Base-by-base conservation (phyloP, 352 stramenopile genomes). In the Pythium brachiatum region DNA sequence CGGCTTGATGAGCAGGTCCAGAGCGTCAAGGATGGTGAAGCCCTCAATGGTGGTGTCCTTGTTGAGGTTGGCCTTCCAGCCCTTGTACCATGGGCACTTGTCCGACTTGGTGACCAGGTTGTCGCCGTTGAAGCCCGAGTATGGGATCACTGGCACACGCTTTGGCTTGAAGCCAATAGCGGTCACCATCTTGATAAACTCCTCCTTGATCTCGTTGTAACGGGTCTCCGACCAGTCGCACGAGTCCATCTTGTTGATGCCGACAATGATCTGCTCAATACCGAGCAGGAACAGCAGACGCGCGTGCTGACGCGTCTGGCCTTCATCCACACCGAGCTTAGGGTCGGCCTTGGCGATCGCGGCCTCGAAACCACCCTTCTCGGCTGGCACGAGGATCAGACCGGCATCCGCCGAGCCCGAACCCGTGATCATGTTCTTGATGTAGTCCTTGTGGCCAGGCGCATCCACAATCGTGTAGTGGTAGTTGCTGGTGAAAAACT, bases 391-490 rank as follows among this genome's bases (percentile, higher is more conserved):
- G 87, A 99, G 86, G 26, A 99, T 89, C 11, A 99, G 78, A 65
- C 99, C 79, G 41, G 97, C 97, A 86, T 99, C 97, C n/a, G 97
- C 96, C 80, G 99, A 97, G 64, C 92, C 98, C 15, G 96, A 98
- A 54, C 97, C 97, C 38, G 96, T 99, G 74, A 99, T 99, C 97
- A 99, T 99, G 81, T 99, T 99, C 92, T 99, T 99, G 79, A 99
- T 99, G 81, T 99, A 99, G 76, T 99, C 96, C 75, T 94, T 86
- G 82, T 99, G 96, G 32, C 97, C 97, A 41, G 97, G 97, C 43
- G 94, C 89, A 88, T 99, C 97, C 77, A 99, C 98, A 57, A 99
- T 86, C 54, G 97, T 99, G 77, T 98, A 99, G 76, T 95, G 78
- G 84, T 94, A 98, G 71, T 98, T 98, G 51, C 87, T 72, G 23